These are phyloP conservation scores for Coemansia sp. DNA, from an alignment of 192 early-diverging fungal species.

Conservation along the genomic window DNA sequence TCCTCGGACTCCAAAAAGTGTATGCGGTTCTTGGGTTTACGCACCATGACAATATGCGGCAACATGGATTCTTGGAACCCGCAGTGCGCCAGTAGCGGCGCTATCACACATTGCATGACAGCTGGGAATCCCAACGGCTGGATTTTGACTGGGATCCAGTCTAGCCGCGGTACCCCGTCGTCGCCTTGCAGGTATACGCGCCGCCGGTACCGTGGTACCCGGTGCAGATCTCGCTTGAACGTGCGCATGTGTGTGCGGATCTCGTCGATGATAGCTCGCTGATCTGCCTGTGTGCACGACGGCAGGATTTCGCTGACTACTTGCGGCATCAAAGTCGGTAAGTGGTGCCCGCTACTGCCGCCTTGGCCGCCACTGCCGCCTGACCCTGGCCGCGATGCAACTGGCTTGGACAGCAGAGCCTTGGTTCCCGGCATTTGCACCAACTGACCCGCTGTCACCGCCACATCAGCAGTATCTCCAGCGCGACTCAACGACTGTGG, in stretches of 20 bases:
- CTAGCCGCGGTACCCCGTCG: conserved; percentile 47
- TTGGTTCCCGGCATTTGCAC: conserved; percentile 19
- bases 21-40: conserved; percentile 58
- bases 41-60: conserved; percentile 49
- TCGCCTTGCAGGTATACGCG: conserved; percentile 51
- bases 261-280: conserved; percentile 31
- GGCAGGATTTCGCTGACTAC: conserved; percentile 14
- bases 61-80: conserved; percentile 43
- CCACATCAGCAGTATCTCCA: neutral
- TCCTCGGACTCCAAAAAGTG: conserved; percentile 55
- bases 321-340: conserved; percentile 21
- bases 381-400: neutral
- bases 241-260: conserved; percentile 36
- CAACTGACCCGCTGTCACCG: neutral
- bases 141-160: conserved; percentile 45
- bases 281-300: conserved; percentile 26
- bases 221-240: conserved; percentile 52
- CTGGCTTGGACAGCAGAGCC: conserved; percentile 26
- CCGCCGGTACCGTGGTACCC: conserved; percentile 38
- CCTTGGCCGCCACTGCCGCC: neutral
- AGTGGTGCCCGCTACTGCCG: neutral
- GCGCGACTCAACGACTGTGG: neutral
- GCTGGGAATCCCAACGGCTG: conserved; percentile 34
- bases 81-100: conserved; percentile 27
- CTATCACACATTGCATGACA: conserved; percentile 39